A percentile compares a stretch with the other conserved stretches of the same genome.
These are phyloP conservation scores for Trichoderma asperelloides DNA, from an alignment of 495 filamentous ascomycete species.

Conservation along the genomic window DNA sequence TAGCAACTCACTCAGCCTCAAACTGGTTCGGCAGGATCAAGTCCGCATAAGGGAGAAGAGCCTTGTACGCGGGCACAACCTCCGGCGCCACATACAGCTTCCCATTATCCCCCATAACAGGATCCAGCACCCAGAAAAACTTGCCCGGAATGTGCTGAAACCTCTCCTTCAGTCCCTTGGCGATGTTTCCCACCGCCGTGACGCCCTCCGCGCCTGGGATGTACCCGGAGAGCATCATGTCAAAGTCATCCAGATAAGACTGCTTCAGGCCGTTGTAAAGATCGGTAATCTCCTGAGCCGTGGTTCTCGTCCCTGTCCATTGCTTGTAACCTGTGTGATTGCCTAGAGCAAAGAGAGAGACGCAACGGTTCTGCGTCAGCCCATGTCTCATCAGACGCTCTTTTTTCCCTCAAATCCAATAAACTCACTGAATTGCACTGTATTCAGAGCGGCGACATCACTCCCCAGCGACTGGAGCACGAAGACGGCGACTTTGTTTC, in stretches of 20 bases:
- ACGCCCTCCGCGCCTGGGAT: conserved; percentile 77
- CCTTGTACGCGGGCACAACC: conserved; percentile 84
- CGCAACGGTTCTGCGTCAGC: conserved; percentile 4
- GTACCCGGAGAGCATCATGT: conserved; percentile 89
- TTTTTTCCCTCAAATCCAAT: background rate
- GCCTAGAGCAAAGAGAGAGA: conserved; percentile 38
- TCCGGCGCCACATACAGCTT: conserved; percentile 81
- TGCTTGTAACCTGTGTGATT: conserved; percentile 90
- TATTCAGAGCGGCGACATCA: conserved; percentile 88
- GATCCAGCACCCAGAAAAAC: conserved; percentile 97
- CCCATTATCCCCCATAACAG: conserved; percentile 96
- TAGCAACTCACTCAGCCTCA: conserved; percentile 70
- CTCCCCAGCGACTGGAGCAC: conserved; percentile 88
- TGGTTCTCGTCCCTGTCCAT: conserved; percentile 70
- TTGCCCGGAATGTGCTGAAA: conserved; percentile 54
- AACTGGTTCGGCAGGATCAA: conserved; percentile 94
- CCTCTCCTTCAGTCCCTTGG: conserved; percentile 63
- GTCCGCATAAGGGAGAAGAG: conserved; percentile 69
- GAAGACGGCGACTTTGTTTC: conserved; percentile 90
- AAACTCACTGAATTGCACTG: conserved; percentile 79
- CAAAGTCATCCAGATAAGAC: conserved; percentile 74
- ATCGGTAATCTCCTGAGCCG: conserved; percentile 72
- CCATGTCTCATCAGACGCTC: background rate
- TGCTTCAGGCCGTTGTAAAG: conserved; percentile 78
- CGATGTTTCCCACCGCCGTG: conserved; percentile 76